A percentile compares a stretch with the other conserved stretches of the same genome.
Evolutionary conservation across 805 yeast species (phyloP).

Genomic region (Torulaspora delbrueckii): DNA sequence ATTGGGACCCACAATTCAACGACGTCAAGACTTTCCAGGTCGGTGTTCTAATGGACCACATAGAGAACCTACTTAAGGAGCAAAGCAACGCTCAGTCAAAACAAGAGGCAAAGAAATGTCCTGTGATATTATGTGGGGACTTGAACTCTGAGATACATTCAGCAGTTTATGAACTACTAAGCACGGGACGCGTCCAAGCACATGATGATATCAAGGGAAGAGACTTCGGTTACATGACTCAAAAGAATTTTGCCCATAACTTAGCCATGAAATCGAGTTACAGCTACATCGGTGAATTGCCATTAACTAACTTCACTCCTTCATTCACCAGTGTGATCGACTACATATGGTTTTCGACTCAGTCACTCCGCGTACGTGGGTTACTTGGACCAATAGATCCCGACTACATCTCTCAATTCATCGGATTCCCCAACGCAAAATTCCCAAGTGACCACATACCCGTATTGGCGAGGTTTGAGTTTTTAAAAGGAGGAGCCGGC

Average conservation of each 20-base stretch:
- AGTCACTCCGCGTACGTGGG: slow-evolving; percentile 76
- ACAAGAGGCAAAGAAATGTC: slow-evolving; percentile 55
- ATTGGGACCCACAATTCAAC: slow-evolving; percentile 96
- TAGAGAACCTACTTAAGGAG: slow-evolving; percentile 59
- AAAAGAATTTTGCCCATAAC: slow-evolving; percentile 78
- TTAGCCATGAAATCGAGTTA: slow-evolving; percentile 83
- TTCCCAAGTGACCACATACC: slow-evolving; percentile 95
- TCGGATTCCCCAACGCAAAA: slow-evolving; percentile 92
- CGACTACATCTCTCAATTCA: slow-evolving; percentile 66
- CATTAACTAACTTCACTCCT: slow-evolving; percentile 93
- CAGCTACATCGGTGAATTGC: slow-evolving; percentile 77
- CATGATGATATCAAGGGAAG: slow-evolving; percentile 81
- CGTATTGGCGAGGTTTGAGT: slow-evolving; percentile 70
- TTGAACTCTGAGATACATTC: slow-evolving; percentile 82
- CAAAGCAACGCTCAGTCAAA: slow-evolving; percentile 41
- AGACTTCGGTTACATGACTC: slow-evolving; percentile 87
- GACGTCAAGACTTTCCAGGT: slow-evolving; percentile 96
- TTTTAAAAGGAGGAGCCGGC: slow-evolving; percentile 44
- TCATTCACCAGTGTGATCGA: slow-evolving; percentile 90
- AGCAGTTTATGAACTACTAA: slow-evolving; percentile 87
- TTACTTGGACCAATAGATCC: slow-evolving; percentile 78
- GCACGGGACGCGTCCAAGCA: slow-evolving; percentile 71
- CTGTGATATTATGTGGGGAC: slow-evolving; percentile 91
- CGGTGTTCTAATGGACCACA: slow-evolving; percentile 83
- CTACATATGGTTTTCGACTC: slow-evolving; percentile 90